Percentiles rank a stretch among this genome's conserved stretches.
These are phyloP conservation scores for Ganoderma resinaceum DNA, from an alignment of 1,284 basidiomycete species.

Conservation along the genomic window DNA sequence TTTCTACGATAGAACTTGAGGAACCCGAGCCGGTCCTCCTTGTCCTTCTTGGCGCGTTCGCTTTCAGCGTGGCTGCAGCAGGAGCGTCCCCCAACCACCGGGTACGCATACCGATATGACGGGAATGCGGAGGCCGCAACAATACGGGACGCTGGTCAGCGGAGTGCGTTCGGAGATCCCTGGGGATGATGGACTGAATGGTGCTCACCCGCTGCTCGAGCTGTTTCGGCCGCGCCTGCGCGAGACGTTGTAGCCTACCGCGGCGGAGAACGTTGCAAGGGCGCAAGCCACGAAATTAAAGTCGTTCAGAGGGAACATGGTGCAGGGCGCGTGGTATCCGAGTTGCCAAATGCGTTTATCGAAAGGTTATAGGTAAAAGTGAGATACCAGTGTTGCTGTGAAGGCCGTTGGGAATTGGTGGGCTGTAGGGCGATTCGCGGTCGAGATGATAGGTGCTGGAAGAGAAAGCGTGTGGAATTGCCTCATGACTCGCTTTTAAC, in stretches of 20 bases:
- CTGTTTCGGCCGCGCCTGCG: constrained; percentile 25
- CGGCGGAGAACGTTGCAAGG: constrained; percentile 40
- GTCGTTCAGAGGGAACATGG: constrained; percentile 41
- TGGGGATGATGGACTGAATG: background rate
- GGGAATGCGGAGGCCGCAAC: constrained; percentile 5
- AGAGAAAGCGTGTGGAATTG: constrained; percentile 17
- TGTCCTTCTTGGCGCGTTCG: constrained; percentile 8
- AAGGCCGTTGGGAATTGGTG: constrained; percentile 1
- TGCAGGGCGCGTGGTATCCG: background rate
- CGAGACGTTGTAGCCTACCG: constrained; percentile 39
- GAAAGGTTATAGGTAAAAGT: constrained; percentile 4
- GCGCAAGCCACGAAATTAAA: constrained; percentile 40
- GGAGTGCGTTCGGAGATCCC: constrained; percentile 1
- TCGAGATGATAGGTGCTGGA: constrained; percentile 17
- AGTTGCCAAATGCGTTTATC: background rate
- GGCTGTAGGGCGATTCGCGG: constrained; percentile 14
- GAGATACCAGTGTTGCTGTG: constrained; percentile 5
- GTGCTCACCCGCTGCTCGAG: constrained; percentile 29
- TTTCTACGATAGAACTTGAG: constrained; percentile 26
- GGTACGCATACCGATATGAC: background rate
- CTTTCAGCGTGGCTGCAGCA: constrained; percentile 13
- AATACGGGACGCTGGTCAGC: background rate
- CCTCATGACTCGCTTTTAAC: constrained; percentile 18
- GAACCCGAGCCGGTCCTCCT: constrained; percentile 18
- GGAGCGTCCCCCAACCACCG: background rate